Evolutionary conservation across 306 rosid genomes (phyloP).

Genomic region (Psophocarpus tetragonolobus): DNA sequence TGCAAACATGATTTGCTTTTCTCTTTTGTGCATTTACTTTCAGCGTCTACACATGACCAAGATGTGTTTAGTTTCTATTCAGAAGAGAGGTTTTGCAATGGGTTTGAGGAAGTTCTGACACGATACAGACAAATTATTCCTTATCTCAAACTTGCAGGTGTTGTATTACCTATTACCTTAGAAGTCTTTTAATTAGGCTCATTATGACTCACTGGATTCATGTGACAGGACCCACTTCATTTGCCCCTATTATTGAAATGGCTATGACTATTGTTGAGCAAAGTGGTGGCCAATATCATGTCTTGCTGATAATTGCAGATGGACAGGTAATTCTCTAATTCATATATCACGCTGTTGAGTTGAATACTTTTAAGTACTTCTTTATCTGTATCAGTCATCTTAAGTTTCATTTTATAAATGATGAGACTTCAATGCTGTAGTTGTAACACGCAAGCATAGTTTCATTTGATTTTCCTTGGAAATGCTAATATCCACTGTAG

Average conservation of each 20-base stretch:
- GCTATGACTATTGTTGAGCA: slow-evolving; percentile 77
- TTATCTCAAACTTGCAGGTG: slow-evolving; percentile 71
- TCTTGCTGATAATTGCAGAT: slow-evolving; percentile 78
- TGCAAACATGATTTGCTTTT: slow-evolving; percentile 18
- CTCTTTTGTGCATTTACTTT: neutral
- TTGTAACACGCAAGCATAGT: neutral
- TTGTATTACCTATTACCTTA: neutral
- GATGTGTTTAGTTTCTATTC: slow-evolving; percentile 71
- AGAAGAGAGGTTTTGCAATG: slow-evolving; percentile 56
- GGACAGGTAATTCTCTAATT: slow-evolving; percentile 63
- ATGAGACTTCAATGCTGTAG: slow-evolving; percentile 18
- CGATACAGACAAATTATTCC: slow-evolving; percentile 74
- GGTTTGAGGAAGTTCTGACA: slow-evolving; percentile 72
- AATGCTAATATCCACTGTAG: neutral
- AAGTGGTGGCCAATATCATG: slow-evolving; percentile 86
- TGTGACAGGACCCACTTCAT: slow-evolving; percentile 77
- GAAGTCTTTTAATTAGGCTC: neutral
- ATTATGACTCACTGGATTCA: neutral
- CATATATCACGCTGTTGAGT: slow-evolving; percentile 14
- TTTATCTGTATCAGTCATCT: slow-evolving; percentile 2
- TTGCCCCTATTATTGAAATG: slow-evolving; percentile 86
- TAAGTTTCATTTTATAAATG: slow-evolving; percentile 6
- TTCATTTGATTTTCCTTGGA: slow-evolving; percentile 23
- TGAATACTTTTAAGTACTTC: neutral
- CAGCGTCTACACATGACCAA: slow-evolving; percentile 78